Base-by-base conservation (phyloP, 257 asterid species). In the Solanum virginianum region DNA sequence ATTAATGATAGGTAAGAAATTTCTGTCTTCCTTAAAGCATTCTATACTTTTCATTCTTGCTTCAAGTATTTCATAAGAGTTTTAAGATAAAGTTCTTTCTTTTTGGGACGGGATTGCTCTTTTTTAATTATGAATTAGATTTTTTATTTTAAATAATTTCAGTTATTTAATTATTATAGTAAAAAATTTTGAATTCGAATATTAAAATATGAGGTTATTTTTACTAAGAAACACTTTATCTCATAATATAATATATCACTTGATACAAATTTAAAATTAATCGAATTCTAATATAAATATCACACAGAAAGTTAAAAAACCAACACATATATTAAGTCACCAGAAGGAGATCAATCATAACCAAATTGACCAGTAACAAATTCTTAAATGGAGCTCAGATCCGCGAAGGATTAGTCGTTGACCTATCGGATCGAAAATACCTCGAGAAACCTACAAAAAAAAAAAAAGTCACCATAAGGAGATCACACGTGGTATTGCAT, bases 341-440 rank as follows among this genome's bases (percentile, higher is more conserved):
- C 22, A 68, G 2, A 29, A 29, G 2, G 2, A 29, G 32, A 29
- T 29, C 32, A 29, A 29, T 0, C 2, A 29, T 32, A 32, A 32
- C 4, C 36, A 32, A 32, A 29, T 3, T 32, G 4, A 3, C 36
- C 3, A 32, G 0, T 0, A 0, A 32, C 36, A 32, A 32, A 32
- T 32, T 0, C 4, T 32, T 32, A 32, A 32, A 32, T 32, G 4
- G 4, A 32, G 4, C 4, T 32, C 0, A 32, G 0, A 32, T 32
- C 1, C 36, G 4, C 4, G 1, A 0, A 3, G 36, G 4, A 32
- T 32, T 32, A 32, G 0, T 32, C 36, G 4, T 32, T 32, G 4
- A 2, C 2, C 32, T 29, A 4, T 3, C 0, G 36, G 0, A 4
- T 4, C 4, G 4, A 3, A 1, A 1, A 32, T 32, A 32, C 4